Percentiles rank a stretch among this genome's conserved stretches.
These are phyloP conservation scores for Tripterygium wilfordii DNA, from an alignment of 177 flowering plant species.

Conservation along the genomic window DNA sequence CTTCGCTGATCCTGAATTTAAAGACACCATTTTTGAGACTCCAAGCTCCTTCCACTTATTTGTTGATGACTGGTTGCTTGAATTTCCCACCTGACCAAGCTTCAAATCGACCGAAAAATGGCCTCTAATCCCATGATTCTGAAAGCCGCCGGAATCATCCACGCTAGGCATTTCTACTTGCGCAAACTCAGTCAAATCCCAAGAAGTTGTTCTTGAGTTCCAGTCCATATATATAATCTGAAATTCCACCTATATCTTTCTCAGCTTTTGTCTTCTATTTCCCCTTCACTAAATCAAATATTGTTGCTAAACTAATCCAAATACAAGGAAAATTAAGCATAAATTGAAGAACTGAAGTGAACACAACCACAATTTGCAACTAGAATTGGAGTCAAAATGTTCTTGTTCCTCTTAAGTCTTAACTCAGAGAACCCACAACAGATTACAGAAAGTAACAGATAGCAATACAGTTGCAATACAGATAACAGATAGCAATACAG, in stretches of 20 bases:
- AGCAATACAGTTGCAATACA: neutral
- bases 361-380: too few relatives aligned
- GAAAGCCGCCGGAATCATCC: conserved; percentile 11
- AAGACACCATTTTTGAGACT: conserved; percentile 12
- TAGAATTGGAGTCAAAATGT: too few relatives aligned
- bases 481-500: too few relatives aligned
- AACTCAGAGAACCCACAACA: too few relatives aligned
- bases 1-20: conserved; percentile 29
- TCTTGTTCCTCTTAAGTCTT: too few relatives aligned
- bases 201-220: conserved; percentile 28
- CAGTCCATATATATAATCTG: too few relatives aligned
- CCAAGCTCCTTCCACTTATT: conserved; percentile 10
- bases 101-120: conserved; percentile 39
- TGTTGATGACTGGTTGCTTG: conserved; percentile 6
- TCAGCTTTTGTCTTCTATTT: neutral
- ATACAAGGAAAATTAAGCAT: too few relatives aligned
- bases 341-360: too few relatives aligned
- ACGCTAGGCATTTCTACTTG: conserved; percentile 19
- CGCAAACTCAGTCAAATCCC: conserved; percentile 31
- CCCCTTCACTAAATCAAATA: too few relatives aligned
- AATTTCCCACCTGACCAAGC: conserved; percentile 29
- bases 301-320: too few relatives aligned
- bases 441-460: neutral
- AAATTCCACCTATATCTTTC: neutral
- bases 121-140: conserved; percentile 4